phyloP scores from a whole-genome alignment of 2,329 filamentous ascomycete genomes.

The Xylaria sp. region DNA sequence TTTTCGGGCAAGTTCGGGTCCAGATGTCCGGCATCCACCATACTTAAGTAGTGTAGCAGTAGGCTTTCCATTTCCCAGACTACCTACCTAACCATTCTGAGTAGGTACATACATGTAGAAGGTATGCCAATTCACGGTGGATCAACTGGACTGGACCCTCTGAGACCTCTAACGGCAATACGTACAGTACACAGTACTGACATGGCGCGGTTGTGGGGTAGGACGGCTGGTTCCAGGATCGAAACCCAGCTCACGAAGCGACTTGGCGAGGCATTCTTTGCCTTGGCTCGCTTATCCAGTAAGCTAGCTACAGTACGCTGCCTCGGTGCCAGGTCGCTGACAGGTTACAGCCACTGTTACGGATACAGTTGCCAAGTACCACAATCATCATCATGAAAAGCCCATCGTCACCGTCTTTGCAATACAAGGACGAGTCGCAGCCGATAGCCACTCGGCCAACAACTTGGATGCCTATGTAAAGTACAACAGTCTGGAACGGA shows the following conservation, averaged over 20 bases:
- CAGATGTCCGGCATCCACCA: slow-evolving; percentile 10
- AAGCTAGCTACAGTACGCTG: slow-evolving; percentile 10
- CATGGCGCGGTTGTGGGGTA: slow-evolving; percentile 21
- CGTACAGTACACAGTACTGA: slow-evolving; percentile 3
- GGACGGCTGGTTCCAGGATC: slow-evolving; percentile 20
- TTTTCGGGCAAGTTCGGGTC: slow-evolving; percentile 8
- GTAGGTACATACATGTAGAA: neutral
- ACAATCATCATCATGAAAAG: neutral
- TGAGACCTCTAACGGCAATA: slow-evolving; percentile 20
- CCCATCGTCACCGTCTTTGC: neutral
- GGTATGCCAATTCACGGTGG: slow-evolving; percentile 14
- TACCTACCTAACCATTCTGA: neutral
- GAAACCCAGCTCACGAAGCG: slow-evolving; percentile 21
- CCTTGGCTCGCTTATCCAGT: slow-evolving; percentile 31
- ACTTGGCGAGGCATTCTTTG: slow-evolving; percentile 36
- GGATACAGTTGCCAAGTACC: neutral
- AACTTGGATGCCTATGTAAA: neutral
- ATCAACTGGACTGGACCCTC: slow-evolving; percentile 13
- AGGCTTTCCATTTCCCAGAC: neutral
- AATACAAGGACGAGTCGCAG: neutral
- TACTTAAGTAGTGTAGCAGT: neutral
- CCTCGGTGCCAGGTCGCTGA: slow-evolving; percentile 7
- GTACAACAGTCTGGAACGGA: neutral
- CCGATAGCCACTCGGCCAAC: slow-evolving; percentile 4
- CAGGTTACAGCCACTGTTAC: slow-evolving; percentile 4